Evolutionary conservation across 768 basidiomycete genomes (phyloP), one percentile per base, ranked within the genome.

Genomic region (Lanmaoa rubissima): DNA sequence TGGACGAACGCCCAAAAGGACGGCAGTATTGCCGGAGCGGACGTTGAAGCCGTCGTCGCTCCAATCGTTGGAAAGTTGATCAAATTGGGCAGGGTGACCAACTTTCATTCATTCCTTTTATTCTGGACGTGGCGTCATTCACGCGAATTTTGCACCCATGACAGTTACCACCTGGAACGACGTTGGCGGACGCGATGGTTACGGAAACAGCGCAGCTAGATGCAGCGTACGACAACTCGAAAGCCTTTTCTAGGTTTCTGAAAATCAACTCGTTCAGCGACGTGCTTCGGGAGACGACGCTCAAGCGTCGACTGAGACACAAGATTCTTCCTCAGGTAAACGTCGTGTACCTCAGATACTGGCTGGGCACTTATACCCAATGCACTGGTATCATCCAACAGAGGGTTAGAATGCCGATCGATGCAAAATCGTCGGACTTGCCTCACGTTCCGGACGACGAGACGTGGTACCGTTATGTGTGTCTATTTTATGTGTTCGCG

Each of bases 301-400:
- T 64, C 60, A 73, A 55, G 52, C 62, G 57, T 52, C 72, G 61
- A 62, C 53, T 54, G 36, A 69, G 42, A 57, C 65, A 63, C 69
- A 75, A 50, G 45, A 70, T 79, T 35, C 60, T 79, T 19, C 72
- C 78, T n/a, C 75, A 76, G 55, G 78, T 79, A 17, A 17, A 54
- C 53, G 71, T 59, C 48, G 5, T 74, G 77, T 61, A 14, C 8
- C 46, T 24, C 4, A 36, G 5, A 28, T 24, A 3, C 14, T 17
- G 21, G 35, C 11, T 21, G 4, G 21, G 4, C 5, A 8, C 42
- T 32, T 14, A 35, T 13, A 2, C 32, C 14, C 16, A 48, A 3
- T 24, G 35, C 38, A 13, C 12, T 34, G 21, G 11, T 12, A 26
- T 47, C 0, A 6, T 28, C 36, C 45, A 53, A 66, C 4, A 51